Evolutionary conservation across 2,329 filamentous ascomycete species (phyloP).

Genomic region (Fusarium pseudoanthophilum): DNA sequence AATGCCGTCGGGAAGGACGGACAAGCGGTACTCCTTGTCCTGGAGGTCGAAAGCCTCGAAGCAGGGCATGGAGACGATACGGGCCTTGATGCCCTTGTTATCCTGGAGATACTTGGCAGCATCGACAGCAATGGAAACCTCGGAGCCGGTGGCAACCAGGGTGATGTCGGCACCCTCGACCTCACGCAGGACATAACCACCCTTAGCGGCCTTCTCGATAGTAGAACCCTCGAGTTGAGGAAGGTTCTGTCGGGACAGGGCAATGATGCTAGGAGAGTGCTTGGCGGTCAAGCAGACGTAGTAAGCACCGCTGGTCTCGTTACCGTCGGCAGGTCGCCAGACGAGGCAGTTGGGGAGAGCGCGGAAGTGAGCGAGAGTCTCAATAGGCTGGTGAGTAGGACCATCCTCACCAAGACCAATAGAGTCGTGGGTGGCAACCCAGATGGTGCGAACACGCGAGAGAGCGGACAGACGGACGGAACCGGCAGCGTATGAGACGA

Average conservation of each 20-base stretch:
- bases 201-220: conserved; percentile 90
- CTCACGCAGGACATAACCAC: conserved; percentile 92
- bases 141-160: conserved; percentile 93
- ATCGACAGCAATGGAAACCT: conserved; percentile 93
- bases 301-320: conserved; percentile 98
- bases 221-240: conserved; percentile 96
- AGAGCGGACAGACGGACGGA: conserved; percentile 93
- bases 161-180: conserved; percentile 86
- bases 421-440: conserved; percentile 98
- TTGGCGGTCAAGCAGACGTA: conserved; percentile 92
- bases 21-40: conserved; percentile 92
- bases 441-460: conserved; percentile 90
- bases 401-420: conserved; percentile 99
- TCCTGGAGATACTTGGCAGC: conserved; percentile 91
- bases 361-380: conserved; percentile 98
- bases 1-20: conserved; percentile 92
- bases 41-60: conserved; percentile 97
- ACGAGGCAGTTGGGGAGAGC: conserved; percentile 99
- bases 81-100: conserved; percentile 86
- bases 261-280: conserved; percentile 91
- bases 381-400: conserved; percentile 98
- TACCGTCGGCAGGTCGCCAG: conserved; percentile 97
- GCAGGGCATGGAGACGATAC: conserved; percentile 95
- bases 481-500: conserved; percentile 97
- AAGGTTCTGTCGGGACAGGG: conserved; percentile 96